A percentile compares a stretch with the other conserved stretches of the same genome.
Evolutionary conservation across 768 basidiomycete species (phyloP).

Genomic region (Hericium coralloides): DNA sequence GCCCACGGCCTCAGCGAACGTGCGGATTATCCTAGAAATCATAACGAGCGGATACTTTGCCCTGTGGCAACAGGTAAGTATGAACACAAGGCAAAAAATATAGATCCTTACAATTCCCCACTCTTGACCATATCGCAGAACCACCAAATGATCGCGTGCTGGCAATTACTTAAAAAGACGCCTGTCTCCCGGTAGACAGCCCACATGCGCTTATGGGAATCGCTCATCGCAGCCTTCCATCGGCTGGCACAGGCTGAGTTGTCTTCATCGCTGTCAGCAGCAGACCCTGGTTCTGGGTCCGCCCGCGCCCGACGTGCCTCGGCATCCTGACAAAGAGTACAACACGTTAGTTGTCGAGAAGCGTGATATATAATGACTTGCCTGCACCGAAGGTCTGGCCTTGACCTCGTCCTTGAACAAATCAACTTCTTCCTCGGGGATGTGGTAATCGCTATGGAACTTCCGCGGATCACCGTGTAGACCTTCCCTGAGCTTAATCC

Average conservation of each 20-base stretch:
- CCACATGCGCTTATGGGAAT: neutral
- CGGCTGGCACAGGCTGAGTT: neutral
- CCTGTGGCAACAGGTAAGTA: too few species aligned
- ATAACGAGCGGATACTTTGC: constrained; percentile 1
- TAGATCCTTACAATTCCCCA: neutral
- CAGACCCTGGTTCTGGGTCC: neutral
- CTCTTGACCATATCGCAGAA: constrained; percentile 1
- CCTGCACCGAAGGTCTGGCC: too few species aligned
- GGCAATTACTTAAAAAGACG: neutral
- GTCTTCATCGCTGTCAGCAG: neutral
- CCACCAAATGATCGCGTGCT: neutral
- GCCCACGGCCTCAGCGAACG: neutral
- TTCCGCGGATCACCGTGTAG: neutral
- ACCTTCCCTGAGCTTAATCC: neutral
- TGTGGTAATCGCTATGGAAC: neutral
- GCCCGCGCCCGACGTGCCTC: too few species aligned
- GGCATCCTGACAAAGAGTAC: too few species aligned
- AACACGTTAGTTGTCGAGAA: too few species aligned
- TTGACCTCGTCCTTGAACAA: too few species aligned
- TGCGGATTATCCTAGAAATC: neutral
- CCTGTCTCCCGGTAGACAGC: neutral
- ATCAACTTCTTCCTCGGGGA: too few species aligned
- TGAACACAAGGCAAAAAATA: too few species aligned
- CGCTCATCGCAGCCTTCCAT: neutral
- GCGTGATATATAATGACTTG: too few species aligned